Base-by-base conservation (phyloP, 345 rosid genomes). In the Eucalyptus urophylla region DNA sequence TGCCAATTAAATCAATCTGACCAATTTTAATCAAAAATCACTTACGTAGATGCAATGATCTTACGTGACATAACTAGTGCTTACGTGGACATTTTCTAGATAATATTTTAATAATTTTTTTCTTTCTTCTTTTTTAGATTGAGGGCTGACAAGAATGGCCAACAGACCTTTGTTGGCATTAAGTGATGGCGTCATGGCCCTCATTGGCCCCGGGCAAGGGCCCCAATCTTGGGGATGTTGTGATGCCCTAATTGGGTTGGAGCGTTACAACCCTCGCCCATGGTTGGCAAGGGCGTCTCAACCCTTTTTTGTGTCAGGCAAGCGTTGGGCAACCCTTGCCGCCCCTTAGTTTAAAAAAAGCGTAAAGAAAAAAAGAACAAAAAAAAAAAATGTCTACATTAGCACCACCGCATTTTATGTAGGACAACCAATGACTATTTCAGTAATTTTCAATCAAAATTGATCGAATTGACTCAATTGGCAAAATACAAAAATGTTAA, bases 401-500 rank as follows among this genome's bases (percentile, higher is more conserved):
- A 56, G 29, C 0, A 1, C 3, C 62, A 56, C 0, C 6, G 6
- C 29, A 1, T 4, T 8, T 56, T 56, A 5, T 24, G 29, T 56
- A 24, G 3, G 29, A 24, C 29, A 24, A 22, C 1, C 14, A 56
- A 56, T 24, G 6, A 56, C 6, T 24, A 56, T 11, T 56, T 56
- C 1, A 56, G 1, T 22, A 2, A 56, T 24, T 56, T 56, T 6
- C 3, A 24, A 1, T 56, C 6, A 56, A 56, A 56, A 56, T 56
- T 56, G 3, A 56, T 25, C 6, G 6, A 3, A 56, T 56, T 9
- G 1, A 24, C 6, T 56, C 6, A 56, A 56, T 5, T 56, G 1
- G 29, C 13, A 56, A 24, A 56, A 56, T 24, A 25, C 0, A 2
- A 56, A 56, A 24, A 56, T 56, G 12, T 56, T 22, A 56, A 54